These are phyloP conservation scores for Pseudogymnoascus verrucosus DNA, from an alignment of 2,329 filamentous ascomycete species.

Conservation along the genomic window DNA sequence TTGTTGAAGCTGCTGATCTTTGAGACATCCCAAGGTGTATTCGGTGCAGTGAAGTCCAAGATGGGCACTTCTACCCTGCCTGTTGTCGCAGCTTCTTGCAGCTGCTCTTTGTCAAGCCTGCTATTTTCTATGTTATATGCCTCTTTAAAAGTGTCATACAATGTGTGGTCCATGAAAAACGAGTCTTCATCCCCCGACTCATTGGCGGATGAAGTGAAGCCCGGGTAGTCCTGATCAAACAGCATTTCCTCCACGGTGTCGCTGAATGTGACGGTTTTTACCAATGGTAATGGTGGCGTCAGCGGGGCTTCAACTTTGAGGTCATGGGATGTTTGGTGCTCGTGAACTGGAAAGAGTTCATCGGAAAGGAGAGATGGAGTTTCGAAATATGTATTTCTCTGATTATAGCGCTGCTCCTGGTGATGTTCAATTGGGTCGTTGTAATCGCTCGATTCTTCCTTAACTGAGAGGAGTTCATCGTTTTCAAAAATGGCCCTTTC, in stretches of 20 bases:
- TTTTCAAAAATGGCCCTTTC: conserved; percentile 24
- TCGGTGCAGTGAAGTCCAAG: conserved; percentile 35
- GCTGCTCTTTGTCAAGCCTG: conserved; percentile 24
- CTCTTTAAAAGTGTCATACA: conserved; percentile 15
- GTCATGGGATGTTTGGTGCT: conserved; percentile 15
- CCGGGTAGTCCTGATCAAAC: conserved; percentile 9
- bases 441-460: neutral
- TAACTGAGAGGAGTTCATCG: conserved; percentile 16
- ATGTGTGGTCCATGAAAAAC: neutral
- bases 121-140: conserved; percentile 17
- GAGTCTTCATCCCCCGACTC: neutral
- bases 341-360: neutral
- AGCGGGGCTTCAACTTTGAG: conserved; percentile 25
- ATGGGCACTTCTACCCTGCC: conserved; percentile 40
- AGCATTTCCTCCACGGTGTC: conserved; percentile 21
- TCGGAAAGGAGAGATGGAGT: neutral
- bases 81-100: conserved; percentile 29
- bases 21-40: conserved; percentile 38
- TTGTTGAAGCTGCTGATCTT: neutral
- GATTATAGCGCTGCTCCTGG: neutral
- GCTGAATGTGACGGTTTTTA: conserved; percentile 23
- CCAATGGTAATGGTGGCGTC: conserved; percentile 20
- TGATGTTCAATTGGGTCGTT: neutral
- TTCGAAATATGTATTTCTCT: neutral
- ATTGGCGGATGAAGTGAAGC: neutral